Percentiles rank a stretch among this genome's conserved stretches.
Conservation (phyloP, 257 asterid genomes). For the Scutellaria galericulata region DNA sequence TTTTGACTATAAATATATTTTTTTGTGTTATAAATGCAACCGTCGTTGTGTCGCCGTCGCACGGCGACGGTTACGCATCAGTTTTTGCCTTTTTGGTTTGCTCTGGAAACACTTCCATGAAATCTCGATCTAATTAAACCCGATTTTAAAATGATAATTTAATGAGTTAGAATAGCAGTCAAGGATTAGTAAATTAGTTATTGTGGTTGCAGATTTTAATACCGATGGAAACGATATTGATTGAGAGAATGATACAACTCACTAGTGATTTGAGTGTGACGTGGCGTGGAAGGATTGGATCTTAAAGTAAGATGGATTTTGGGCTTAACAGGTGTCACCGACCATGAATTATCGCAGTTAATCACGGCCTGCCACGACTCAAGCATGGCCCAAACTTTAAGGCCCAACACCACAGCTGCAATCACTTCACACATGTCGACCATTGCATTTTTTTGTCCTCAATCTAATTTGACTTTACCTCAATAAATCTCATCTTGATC, state of each 20-base stretch:
- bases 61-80: no score
- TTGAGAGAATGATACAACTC: no score
- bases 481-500: background rate
- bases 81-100: no score
- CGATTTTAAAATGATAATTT: background rate
- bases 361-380: background rate
- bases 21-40: no score
- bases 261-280: background rate
- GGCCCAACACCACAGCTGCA: background rate
- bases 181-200: background rate
- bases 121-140: no score
- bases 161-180: no score
- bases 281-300: background rate
- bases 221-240: no score
- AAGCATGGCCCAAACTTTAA: background rate
- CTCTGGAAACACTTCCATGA: no score
- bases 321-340: slow-evolving; percentile 24
- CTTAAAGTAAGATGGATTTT: background rate
- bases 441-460: background rate
- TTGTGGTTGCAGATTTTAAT: background rate
- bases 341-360: background rate
- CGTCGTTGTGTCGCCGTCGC: no score
- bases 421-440: background rate
- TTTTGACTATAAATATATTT: no score
- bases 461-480: background rate